A percentile compares a stretch with the other conserved stretches of the same genome.
Conservation (phyloP, 306 rosid species). For the Prunus padus region DNA sequence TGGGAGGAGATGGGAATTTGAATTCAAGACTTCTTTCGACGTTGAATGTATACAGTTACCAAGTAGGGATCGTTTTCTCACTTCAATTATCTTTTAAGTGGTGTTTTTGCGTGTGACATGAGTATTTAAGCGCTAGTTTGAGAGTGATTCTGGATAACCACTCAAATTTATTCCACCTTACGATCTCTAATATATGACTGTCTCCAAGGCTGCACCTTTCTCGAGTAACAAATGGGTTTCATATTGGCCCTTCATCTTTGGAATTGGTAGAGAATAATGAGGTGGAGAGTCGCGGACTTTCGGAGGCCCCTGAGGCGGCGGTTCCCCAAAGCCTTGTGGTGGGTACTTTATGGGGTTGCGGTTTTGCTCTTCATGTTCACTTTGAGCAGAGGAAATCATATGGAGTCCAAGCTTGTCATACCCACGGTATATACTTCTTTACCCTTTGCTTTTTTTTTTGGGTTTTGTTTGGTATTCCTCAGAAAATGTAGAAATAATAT, state of each 20-base stretch:
- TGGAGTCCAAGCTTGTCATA: conserved; percentile 67
- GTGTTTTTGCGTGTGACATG: no score
- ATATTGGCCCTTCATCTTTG: conserved; percentile 3
- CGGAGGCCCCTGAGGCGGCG: conserved; percentile 81
- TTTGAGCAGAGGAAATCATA: conserved; percentile 69
- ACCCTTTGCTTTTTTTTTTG: not conserved
- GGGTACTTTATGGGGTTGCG: conserved; percentile 63
- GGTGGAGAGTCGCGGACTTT: conserved; percentile 73
- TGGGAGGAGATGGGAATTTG: no score
- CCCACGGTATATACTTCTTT: conserved; percentile 41
- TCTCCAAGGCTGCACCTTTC: not conserved
- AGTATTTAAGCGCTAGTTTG: no score
- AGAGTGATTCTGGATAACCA: no score
- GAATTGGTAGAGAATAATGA: conserved; percentile 46
- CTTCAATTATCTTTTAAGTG: no score
- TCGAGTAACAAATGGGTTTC: not conserved
- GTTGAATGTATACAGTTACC: no score
- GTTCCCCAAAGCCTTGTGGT: conserved; percentile 73
- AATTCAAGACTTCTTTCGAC: no score
- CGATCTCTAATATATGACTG: not conserved
- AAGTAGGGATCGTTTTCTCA: no score
- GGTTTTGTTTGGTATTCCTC: conserved; percentile 1
- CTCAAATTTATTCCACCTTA: not conserved
- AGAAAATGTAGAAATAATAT: not conserved
- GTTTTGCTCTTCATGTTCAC: conserved; percentile 66